These are phyloP conservation scores for Quercus lobata DNA, from an alignment of 331 rosid species.

Conservation along the genomic window DNA sequence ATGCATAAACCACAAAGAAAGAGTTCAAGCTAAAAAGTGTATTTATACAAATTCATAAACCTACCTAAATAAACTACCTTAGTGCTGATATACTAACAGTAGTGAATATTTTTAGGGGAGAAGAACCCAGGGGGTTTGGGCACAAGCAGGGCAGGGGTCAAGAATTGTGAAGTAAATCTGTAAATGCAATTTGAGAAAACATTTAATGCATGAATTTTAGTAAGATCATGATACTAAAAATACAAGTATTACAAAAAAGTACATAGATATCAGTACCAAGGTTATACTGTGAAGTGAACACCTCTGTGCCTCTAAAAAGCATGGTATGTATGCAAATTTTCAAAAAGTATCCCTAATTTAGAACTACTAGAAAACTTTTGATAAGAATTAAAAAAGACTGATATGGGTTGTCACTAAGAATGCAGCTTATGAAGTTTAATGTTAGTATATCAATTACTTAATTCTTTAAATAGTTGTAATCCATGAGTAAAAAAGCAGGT, in stretches of 20 bases:
- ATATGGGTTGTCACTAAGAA: not conserved
- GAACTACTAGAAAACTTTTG: not conserved
- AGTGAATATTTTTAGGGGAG: not conserved
- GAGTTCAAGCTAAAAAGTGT: not conserved
- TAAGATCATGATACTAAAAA: too few species aligned
- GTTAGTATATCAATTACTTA: not conserved
- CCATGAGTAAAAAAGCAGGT: not conserved
- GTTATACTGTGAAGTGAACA: not conserved
- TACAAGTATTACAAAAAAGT: too few species aligned
- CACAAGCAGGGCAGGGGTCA: not conserved
- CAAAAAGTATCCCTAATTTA: not conserved
- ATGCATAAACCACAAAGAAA: not conserved
- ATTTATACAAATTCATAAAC: not conserved
- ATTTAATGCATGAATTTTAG: not conserved
- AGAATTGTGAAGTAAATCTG: not conserved
- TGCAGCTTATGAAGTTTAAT: not conserved
- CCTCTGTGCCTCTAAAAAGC: not conserved
- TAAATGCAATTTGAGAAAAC: not conserved
- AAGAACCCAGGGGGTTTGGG: not conserved
- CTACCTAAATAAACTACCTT: not conserved
- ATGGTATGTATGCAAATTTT: not conserved
- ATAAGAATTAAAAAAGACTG: not conserved
- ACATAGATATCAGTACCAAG: not conserved
- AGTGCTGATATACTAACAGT: not conserved
- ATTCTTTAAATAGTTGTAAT: not conserved